These are phyloP conservation scores for Uncinocarpus reesii DNA, from an alignment of 2,329 filamentous ascomycete genomes.

Conservation along the genomic window DNA sequence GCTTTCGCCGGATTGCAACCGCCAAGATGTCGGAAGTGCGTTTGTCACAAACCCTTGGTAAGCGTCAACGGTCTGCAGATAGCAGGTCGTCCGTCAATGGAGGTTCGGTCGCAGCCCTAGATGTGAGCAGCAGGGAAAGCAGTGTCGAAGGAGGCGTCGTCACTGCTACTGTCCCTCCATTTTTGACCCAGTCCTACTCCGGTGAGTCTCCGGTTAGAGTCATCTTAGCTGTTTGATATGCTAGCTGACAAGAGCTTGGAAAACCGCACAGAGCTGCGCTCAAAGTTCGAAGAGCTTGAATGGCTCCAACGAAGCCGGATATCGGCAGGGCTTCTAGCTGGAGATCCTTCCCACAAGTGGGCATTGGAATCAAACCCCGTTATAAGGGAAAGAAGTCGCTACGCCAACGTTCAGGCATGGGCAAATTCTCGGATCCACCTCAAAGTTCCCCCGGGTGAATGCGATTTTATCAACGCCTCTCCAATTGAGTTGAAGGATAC, in stretches of 20 bases:
- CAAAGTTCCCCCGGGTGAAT: slow-evolving; percentile 59
- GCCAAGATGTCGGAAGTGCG: slow-evolving; percentile 35
- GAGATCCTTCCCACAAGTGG: slow-evolving; percentile 45
- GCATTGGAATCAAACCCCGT: slow-evolving; percentile 49
- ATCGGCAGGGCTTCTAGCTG: slow-evolving; percentile 35
- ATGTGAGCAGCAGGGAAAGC: slow-evolving; percentile 21
- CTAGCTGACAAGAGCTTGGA: neutral
- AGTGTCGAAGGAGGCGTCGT: slow-evolving; percentile 20
- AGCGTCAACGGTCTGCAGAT: slow-evolving; percentile 31
- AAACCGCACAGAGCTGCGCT: slow-evolving; percentile 45
- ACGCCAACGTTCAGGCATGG: slow-evolving; percentile 83
- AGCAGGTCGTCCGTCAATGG: slow-evolving; percentile 25
- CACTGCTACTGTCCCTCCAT: slow-evolving; percentile 28
- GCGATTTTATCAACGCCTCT: slow-evolving; percentile 77
- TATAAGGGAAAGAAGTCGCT: slow-evolving; percentile 62
- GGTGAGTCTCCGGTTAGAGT: slow-evolving; percentile 24
- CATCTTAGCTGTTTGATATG: neutral
- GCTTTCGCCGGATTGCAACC: slow-evolving; percentile 31
- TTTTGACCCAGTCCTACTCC: slow-evolving; percentile 30
- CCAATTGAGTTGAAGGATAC: slow-evolving; percentile 51
- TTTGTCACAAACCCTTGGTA: slow-evolving; percentile 28
- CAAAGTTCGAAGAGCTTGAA: slow-evolving; percentile 53
- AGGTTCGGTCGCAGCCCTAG: slow-evolving; percentile 8
- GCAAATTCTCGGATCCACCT: slow-evolving; percentile 75
- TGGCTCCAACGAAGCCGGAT: slow-evolving; percentile 50